A percentile compares a stretch with the other conserved stretches of the same genome.
These are phyloP conservation scores for Colletotrichum echinochloae DNA, from an alignment of 2,329 filamentous ascomycete genomes.

Conservation along the genomic window DNA sequence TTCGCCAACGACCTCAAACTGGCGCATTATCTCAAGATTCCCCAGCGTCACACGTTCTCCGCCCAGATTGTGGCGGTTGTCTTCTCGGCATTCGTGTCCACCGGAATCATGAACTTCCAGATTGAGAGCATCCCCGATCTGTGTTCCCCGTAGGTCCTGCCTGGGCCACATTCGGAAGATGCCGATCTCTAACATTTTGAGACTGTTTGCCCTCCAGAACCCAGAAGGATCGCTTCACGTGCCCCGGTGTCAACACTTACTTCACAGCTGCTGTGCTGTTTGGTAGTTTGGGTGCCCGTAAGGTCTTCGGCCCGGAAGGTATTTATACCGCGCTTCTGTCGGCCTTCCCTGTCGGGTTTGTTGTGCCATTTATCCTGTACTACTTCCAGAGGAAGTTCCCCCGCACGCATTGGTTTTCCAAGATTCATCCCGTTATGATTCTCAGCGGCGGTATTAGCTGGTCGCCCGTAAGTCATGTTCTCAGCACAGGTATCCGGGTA, in stretches of 20 bases:
- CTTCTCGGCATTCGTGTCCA: conserved; percentile 50
- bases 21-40: conserved; percentile 60
- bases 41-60: conserved; percentile 51
- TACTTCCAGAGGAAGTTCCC: conserved; percentile 50
- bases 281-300: conserved; percentile 54
- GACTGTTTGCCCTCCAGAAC: neutral
- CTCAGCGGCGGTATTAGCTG: conserved; percentile 51
- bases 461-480: conserved; percentile 46
- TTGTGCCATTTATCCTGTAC: conserved; percentile 51
- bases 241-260: conserved; percentile 49
- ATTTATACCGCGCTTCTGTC: conserved; percentile 51
- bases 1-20: conserved; percentile 53
- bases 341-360: conserved; percentile 52
- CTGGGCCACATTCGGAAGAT: too few species aligned
- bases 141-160: conserved; percentile 43
- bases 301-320: conserved; percentile 52
- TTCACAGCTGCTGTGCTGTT: conserved; percentile 56
- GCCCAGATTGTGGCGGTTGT: conserved; percentile 52
- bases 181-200: neutral
- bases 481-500: too few species aligned
- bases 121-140: conserved; percentile 45
- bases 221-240: conserved; percentile 46
- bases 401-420: conserved; percentile 49
- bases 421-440: conserved; percentile 55
- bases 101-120: conserved; percentile 53